Evolutionary conservation across 352 stramenopile genomes (phyloP).

Genomic region (Thraustochytrium striatum): DNA sequence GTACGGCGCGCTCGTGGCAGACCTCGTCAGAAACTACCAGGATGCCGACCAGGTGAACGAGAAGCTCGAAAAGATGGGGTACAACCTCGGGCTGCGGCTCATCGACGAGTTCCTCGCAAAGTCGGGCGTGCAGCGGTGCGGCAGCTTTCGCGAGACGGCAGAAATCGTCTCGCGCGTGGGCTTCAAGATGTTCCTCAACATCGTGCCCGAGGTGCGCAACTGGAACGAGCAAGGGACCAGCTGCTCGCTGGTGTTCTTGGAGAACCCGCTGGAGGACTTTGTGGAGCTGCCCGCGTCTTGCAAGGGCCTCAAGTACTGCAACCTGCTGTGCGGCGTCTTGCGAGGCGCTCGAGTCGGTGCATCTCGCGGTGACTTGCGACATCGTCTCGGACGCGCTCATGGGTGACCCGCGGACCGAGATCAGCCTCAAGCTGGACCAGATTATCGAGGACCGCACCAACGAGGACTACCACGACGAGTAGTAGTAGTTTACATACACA

Average conservation of each 20-base stretch:
- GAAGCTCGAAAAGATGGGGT: slow-evolving; percentile 83
- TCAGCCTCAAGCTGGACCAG: slow-evolving; percentile 25
- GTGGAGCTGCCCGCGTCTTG: slow-evolving; percentile 83
- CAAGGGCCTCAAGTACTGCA: slow-evolving; percentile 88
- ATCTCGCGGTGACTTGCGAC: slow-evolving; percentile 53
- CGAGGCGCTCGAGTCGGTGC: slow-evolving; percentile 88
- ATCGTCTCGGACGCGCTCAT: slow-evolving; percentile 35
- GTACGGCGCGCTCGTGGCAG: slow-evolving; percentile 92
- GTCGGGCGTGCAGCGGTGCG: slow-evolving; percentile 8
- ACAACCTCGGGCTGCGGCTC: slow-evolving; percentile 92
- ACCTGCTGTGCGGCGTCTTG: slow-evolving; percentile 91
- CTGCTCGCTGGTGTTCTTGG: slow-evolving; percentile 88
- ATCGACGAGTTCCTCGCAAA: slow-evolving; percentile 98
- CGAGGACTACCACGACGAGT: slow-evolving; percentile 42
- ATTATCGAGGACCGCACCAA: slow-evolving; percentile 25
- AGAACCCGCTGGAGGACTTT: slow-evolving; percentile 87
- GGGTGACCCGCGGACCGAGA: slow-evolving; percentile 29
- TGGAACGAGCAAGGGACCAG: slow-evolving; percentile 76
- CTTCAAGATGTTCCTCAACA: slow-evolving; percentile 97
- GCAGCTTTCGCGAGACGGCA: slow-evolving; percentile 81
- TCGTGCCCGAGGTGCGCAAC: slow-evolving; percentile 80
- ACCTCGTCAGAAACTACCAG: slow-evolving; percentile 92
- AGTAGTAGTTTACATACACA: neutral
- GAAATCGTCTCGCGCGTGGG: slow-evolving; percentile 91
- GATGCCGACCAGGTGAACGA: slow-evolving; percentile 84